Conservation (phyloP, 805 yeast genomes). For the Spathaspora sp. region DNA sequence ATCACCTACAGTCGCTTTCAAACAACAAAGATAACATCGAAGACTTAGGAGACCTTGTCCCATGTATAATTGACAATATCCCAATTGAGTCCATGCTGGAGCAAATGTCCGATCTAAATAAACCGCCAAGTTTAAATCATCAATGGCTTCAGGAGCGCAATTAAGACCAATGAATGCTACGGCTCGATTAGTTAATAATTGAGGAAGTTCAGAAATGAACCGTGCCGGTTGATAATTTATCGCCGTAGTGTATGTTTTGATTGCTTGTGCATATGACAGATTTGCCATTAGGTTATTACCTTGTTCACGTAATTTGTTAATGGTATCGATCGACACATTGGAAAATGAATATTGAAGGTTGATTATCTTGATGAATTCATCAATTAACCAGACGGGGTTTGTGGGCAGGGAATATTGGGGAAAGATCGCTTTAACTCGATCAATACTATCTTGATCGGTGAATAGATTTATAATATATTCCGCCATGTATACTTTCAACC, state of each 20-base stretch:
- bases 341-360: background rate
- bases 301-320: constrained; percentile 28
- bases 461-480: background rate
- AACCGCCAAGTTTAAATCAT: constrained; percentile 32
- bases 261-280: constrained; percentile 36
- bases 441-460: background rate
- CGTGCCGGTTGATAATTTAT: constrained; percentile 17
- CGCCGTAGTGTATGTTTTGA: constrained; percentile 35
- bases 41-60: constrained; percentile 32
- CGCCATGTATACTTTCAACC: background rate
- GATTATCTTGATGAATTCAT: background rate
- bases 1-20: constrained; percentile 27
- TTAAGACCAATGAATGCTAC: constrained; percentile 39
- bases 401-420: background rate
- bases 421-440: background rate
- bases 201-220: constrained; percentile 19
- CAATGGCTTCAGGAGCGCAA: constrained; percentile 36
- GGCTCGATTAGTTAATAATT: constrained; percentile 35
- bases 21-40: constrained; percentile 29
- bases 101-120: constrained; percentile 27
- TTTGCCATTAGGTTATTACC: constrained; percentile 39
- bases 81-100: constrained; percentile 43
- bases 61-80: constrained; percentile 40
- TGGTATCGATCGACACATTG: background rate
- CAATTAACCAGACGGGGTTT: background rate